Conservation (phyloP, 2,329 filamentous ascomycete genomes). For the Polychaeton citri region DNA sequence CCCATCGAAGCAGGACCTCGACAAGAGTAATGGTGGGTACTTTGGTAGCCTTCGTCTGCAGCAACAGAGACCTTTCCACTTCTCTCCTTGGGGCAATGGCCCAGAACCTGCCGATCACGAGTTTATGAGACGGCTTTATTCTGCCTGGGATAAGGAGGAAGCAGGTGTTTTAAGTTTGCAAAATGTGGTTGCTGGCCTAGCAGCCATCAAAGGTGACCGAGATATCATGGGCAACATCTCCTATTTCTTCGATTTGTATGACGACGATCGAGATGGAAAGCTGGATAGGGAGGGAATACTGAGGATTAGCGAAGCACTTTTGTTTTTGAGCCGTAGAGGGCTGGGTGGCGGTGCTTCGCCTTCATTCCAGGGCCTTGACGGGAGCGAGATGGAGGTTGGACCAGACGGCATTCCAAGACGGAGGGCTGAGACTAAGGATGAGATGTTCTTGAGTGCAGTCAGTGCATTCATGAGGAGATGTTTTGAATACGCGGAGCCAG, state of each 20-base stretch:
- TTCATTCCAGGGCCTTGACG: conserved; percentile 32
- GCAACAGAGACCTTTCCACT: conserved; percentile 20
- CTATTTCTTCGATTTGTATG: conserved; percentile 96
- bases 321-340: conserved; percentile 83
- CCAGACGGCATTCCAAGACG: conserved; percentile 23
- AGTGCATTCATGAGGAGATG: conserved; percentile 92
- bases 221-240: conserved; percentile 98
- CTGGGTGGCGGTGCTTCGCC: conserved; percentile 60
- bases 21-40: conserved; percentile 42
- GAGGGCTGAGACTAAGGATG: conserved; percentile 49
- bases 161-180: conserved; percentile 71
- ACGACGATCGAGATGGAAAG: conserved; percentile 79
- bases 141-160: conserved; percentile 72
- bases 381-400: conserved; percentile 9
- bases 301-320: conserved; percentile 80
- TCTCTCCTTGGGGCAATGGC: conserved; percentile 44
- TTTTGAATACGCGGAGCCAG: conserved; percentile 92
- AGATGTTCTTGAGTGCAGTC: conserved; percentile 82
- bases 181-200: conserved; percentile 82
- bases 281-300: conserved; percentile 93
- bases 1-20: conserved; percentile 35
- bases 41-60: conserved; percentile 35
- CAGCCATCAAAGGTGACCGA: conserved; percentile 78
- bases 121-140: conserved; percentile 79
- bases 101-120: conserved; percentile 81